Conservation (phyloP, 441 rosid species). For the Syzygium syzygioides region DNA sequence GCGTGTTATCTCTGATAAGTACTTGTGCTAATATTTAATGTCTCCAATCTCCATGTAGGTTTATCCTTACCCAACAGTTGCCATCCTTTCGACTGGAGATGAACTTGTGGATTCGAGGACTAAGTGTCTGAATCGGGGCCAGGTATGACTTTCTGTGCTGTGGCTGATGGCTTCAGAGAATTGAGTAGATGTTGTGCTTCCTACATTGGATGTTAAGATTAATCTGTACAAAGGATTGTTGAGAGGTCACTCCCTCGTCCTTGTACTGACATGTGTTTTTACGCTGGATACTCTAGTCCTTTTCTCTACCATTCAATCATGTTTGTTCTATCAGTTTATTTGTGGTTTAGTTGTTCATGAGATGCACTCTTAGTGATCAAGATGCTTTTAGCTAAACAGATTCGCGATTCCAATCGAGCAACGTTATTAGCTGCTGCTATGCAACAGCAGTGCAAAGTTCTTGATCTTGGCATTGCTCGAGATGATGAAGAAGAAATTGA, state of each 20-base stretch:
- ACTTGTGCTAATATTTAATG: background rate
- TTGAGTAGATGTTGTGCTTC: background rate
- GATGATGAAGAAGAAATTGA: constrained; percentile 74
- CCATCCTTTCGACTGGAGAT: constrained; percentile 93
- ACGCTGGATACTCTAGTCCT: background rate
- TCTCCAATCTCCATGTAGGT: constrained; percentile 42
- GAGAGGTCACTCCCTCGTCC: background rate
- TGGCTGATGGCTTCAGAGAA: background rate
- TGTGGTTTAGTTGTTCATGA: background rate
- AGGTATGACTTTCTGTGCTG: constrained; percentile 37
- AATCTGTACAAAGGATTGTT: background rate
- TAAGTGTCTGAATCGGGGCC: constrained; percentile 62
- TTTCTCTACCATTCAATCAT: background rate
- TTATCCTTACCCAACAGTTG: constrained; percentile 70
- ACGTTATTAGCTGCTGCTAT: constrained; percentile 77
- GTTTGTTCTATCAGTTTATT: background rate
- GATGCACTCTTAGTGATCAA: background rate
- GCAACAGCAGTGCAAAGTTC: constrained; percentile 71
- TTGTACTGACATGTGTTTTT: background rate
- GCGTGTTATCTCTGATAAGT: background rate
- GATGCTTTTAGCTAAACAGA: constrained; percentile 38
- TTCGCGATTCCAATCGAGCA: constrained; percentile 95
- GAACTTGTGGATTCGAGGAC: constrained; percentile 82
- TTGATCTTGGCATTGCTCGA: constrained; percentile 81
- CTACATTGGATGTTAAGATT: background rate